These are phyloP conservation scores for Metschnikowia henanensis DNA, from an alignment of 805 yeast genomes.

Conservation along the genomic window DNA sequence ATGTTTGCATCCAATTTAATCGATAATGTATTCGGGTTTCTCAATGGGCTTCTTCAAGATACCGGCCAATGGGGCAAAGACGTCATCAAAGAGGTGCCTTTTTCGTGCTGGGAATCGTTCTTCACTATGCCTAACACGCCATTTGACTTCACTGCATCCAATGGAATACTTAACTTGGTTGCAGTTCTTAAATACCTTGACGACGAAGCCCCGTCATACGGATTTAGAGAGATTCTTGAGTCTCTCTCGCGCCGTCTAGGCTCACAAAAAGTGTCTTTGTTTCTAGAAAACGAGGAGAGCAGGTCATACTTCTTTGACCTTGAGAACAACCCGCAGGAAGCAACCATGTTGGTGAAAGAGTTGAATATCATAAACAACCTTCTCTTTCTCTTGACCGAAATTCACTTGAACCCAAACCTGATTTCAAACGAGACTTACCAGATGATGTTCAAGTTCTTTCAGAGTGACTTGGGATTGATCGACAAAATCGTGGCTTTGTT, in stretches of 20 bases:
- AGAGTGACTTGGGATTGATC: constrained; percentile 26
- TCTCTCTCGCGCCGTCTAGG: constrained; percentile 28
- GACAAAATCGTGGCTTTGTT: constrained; percentile 45
- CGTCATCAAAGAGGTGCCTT: constrained; percentile 35
- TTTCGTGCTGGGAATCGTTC: constrained; percentile 48
- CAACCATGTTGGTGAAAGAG: constrained; percentile 33
- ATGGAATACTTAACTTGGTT: constrained; percentile 51
- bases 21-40: constrained; percentile 51
- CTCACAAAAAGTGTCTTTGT: constrained; percentile 26
- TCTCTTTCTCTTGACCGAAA: constrained; percentile 53
- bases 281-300: constrained; percentile 28
- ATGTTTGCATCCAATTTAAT: constrained; percentile 45
- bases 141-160: constrained; percentile 58
- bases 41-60: constrained; percentile 53
- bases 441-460: constrained; percentile 34
- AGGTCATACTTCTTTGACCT: constrained; percentile 39
- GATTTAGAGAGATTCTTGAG: constrained; percentile 36
- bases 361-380: constrained; percentile 44
- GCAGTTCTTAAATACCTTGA: constrained; percentile 58
- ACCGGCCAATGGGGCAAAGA: constrained; percentile 48
- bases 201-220: constrained; percentile 53
- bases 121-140: constrained; percentile 55
- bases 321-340: constrained; percentile 25
- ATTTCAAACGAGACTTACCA: constrained; percentile 46
- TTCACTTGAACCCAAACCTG: constrained; percentile 53